Evolutionary conservation across 164 flowering plant species (phyloP).

Genomic region (Liquidambar formosana): DNA sequence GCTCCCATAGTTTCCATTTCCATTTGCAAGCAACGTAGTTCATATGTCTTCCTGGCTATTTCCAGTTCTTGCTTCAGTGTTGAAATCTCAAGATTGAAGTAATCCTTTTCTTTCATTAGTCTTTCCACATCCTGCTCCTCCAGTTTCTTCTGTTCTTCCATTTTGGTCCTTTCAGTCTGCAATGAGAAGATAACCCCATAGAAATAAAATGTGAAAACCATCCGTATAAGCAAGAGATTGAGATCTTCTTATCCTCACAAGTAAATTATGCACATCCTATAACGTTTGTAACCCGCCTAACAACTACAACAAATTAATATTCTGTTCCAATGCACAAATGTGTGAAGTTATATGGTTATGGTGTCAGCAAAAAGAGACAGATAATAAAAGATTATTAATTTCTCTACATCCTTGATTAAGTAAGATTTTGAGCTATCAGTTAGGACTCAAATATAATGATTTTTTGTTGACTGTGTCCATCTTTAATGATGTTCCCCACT

Average conservation of each 20-base stretch:
- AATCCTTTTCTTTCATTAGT: conserved; percentile 59
- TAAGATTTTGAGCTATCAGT: no score
- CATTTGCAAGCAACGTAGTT: conserved; percentile 43
- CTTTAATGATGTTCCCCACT: no score
- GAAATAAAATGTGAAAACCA: not conserved
- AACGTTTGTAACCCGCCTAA: no score
- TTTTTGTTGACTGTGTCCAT: no score
- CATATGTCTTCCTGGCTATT: conserved; percentile 40
- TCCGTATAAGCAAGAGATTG: not conserved
- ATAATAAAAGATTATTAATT: no score
- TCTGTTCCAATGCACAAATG: no score
- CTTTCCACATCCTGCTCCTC: conserved; percentile 55
- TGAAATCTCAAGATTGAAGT: conserved; percentile 39
- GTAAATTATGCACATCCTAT: no score
- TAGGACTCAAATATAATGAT: no score
- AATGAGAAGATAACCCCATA: conserved; percentile 1
- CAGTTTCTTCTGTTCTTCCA: conserved; percentile 62
- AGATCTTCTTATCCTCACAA: not conserved
- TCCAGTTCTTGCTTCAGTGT: conserved; percentile 66
- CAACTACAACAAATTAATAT: no score
- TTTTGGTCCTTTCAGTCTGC: conserved; percentile 58
- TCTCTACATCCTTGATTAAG: no score
- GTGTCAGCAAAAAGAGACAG: no score
- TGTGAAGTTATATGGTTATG: no score
- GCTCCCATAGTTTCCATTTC: conserved; percentile 52